These are phyloP conservation scores for Trypanosomatidae sp. DNA, from an alignment of 208 protist species.

Conservation along the genomic window DNA sequence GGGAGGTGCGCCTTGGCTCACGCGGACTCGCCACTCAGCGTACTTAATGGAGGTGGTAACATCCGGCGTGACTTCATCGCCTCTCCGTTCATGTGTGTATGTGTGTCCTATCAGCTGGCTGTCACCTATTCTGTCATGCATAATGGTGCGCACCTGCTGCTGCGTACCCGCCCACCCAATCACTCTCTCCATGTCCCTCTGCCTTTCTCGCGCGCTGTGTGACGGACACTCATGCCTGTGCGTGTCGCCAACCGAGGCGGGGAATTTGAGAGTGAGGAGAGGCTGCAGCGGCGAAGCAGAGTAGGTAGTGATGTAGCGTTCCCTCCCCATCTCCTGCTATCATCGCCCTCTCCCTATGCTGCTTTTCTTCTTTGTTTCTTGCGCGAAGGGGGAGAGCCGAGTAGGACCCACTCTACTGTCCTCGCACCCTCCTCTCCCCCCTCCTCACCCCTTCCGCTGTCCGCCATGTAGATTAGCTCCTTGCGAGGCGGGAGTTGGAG, in stretches of 20 bases:
- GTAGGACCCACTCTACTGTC: neutral
- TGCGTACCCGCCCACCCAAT: neutral
- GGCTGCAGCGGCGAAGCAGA: neutral
- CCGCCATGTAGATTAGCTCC: neutral
- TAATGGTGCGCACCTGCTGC: neutral
- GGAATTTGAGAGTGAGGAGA: neutral
- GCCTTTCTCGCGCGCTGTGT: neutral
- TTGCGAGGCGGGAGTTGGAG: neutral
- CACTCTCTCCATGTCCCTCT: neutral
- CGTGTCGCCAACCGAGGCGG: neutral
- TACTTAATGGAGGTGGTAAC: neutral
- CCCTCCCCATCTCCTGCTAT: neutral
- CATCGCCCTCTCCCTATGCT: neutral
- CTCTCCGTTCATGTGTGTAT: neutral
- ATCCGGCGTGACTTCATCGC: neutral
- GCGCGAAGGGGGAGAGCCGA: neutral
- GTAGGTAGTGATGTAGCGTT: neutral
- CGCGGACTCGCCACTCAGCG: conserved; percentile 35
- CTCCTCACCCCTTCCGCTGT: neutral
- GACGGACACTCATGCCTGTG: neutral
- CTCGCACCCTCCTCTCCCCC: neutral
- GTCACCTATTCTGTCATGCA: neutral
- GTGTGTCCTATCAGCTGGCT: too few species aligned
- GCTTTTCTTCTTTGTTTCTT: neutral
- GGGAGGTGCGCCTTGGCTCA: conserved; percentile 49